Conservation (phyloP, 768 basidiomycete species). For the Boletus barrowsii region DNA sequence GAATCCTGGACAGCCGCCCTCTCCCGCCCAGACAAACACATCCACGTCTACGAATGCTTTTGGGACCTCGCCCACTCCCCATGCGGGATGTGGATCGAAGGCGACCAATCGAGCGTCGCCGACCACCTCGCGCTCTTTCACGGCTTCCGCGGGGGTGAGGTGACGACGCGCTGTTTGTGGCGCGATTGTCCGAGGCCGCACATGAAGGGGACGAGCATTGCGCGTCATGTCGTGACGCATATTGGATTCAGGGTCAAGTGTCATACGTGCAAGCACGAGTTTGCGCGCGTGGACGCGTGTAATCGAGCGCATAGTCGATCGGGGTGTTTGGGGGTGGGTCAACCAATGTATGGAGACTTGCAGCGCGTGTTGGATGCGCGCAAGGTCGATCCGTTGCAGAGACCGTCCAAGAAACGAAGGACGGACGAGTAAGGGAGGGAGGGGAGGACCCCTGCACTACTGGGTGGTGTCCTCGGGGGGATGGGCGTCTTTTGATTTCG, state of each 20-base stretch:
- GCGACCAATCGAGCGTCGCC: conserved; percentile 32
- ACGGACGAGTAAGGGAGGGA: conserved; percentile 19
- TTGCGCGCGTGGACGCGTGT: conserved; percentile 33
- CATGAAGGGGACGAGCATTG: conserved; percentile 34
- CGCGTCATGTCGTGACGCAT: conserved; percentile 32
- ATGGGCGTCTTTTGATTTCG: background rate
- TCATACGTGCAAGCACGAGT: conserved; percentile 29
- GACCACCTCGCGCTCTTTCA: conserved; percentile 33
- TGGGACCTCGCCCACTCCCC: conserved; percentile 26
- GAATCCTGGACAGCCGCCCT: conserved; percentile 25
- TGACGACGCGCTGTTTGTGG: conserved; percentile 31
- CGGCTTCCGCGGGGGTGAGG: conserved; percentile 29
- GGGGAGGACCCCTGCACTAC: background rate
- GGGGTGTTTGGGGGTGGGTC: conserved; percentile 28
- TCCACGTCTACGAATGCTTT: conserved; percentile 32
- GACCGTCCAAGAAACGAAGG: conserved; percentile 31
- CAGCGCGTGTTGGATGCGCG: conserved; percentile 26
- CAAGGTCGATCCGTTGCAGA: conserved; percentile 21
- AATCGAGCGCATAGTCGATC: conserved; percentile 34
- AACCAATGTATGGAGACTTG: conserved; percentile 31
- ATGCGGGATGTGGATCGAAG: conserved; percentile 35
- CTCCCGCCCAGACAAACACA: conserved; percentile 18
- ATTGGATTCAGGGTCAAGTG: conserved; percentile 31
- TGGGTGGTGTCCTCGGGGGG: no score
- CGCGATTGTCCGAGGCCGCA: conserved; percentile 24